Evolutionary conservation across 202 grass and related monocot genomes (phyloP), one percentile per base, ranked within the genome.

Genomic region (Dendrocalamus latiflorus): DNA sequence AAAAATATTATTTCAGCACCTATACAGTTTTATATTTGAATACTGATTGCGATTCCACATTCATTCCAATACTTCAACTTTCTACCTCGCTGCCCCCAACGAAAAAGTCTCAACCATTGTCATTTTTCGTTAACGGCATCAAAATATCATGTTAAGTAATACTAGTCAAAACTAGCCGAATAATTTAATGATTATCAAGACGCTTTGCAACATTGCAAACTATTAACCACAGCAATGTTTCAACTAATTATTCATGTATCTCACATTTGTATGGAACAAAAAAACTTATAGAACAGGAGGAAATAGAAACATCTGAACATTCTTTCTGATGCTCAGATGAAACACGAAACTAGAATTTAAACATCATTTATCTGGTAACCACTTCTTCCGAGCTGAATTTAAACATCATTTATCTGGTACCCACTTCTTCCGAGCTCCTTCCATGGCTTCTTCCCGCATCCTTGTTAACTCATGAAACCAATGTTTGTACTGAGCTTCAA

Each of bases 391-490:
- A n/a, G n/a, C n/a, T n/a, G 20, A 59, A 62, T 16, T 45, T 43
- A 68, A 75, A 47, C 53, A 83, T 83, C 36, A 86, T 70, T 76
- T 60, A 50, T 72, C 65, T 45, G 55, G 75, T 24, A 88, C 69
- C 84, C 86, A 95, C 67, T 83, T 92, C 53, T 83, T 91, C 45
- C 34, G 81, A 36, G 74, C 89, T 78, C 88, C 90, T 66, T 93
- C 68, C 51, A 85, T 66, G 41, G 89, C 89, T 54, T 88, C 89
- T 56, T 93, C 87, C 20, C 91, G 68, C 91, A 98, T 90, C 65
- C 45, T 98, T 34, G 85, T 86, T 55, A 98, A 64, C 81, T 95
- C 92, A 76, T 90, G 65, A 78, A 95, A 84, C 74, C 86, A 91
- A 60, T 74, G 87, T 65, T 88, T 75, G 58, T 89, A 93, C 22